Evolutionary conservation across 768 basidiomycete genomes (phyloP).

Genomic region (Tylopilus rubrobrunneus): DNA sequence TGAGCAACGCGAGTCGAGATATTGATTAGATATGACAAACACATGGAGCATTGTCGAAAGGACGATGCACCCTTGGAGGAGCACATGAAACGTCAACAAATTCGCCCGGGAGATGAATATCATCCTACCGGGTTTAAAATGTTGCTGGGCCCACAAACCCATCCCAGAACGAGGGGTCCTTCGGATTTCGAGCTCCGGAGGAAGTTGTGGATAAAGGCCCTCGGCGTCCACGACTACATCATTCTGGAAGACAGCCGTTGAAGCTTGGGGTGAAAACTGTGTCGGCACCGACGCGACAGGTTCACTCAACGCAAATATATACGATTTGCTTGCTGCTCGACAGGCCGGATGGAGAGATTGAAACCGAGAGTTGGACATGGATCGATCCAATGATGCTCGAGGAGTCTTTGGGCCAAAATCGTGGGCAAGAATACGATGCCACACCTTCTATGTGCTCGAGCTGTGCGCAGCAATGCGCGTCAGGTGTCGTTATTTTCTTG

Average conservation of each 20-base stretch:
- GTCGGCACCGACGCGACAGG: constrained; percentile 20
- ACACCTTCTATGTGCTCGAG: constrained; percentile 75
- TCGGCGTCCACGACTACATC: constrained; percentile 2
- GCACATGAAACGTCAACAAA: not conserved
- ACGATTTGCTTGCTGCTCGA: constrained; percentile 27
- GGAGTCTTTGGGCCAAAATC: constrained; percentile 97
- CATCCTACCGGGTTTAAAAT: constrained; percentile 36
- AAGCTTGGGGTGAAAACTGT: constrained; percentile 23
- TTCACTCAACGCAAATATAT: constrained; percentile 30
- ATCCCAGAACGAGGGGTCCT: constrained; percentile 36
- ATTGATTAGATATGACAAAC: constrained; percentile 58
- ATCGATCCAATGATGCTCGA: constrained; percentile 84
- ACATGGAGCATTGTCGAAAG: constrained; percentile 57
- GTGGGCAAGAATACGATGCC: constrained; percentile 70
- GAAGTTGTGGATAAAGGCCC: constrained; percentile 30
- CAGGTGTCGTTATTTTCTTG: not conserved
- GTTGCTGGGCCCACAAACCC: constrained; percentile 41
- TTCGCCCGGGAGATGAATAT: not conserved
- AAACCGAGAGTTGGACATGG: constrained; percentile 78
- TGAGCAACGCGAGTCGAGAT: constrained; percentile 63
- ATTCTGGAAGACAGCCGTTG: constrained; percentile 1
- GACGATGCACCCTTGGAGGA: constrained; percentile 51
- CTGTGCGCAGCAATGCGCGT: constrained; percentile 35
- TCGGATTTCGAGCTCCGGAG: constrained; percentile 39
- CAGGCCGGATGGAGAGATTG: constrained; percentile 46